Conservation (phyloP, 108 stramenopile genomes). For the Aureococcus anophagefferens region DNA sequence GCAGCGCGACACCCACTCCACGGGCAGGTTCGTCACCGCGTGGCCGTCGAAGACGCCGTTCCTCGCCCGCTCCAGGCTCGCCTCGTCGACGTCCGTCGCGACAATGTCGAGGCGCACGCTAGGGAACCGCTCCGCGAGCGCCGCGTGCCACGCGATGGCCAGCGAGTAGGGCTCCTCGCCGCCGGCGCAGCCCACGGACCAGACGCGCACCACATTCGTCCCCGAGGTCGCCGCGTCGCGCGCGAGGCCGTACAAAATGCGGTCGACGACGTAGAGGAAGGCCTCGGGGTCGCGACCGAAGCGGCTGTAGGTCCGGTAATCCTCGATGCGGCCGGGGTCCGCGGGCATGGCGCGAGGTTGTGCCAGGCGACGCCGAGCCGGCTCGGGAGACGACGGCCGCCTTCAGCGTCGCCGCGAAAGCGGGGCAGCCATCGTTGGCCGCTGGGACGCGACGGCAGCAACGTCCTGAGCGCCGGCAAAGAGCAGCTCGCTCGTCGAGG, state of each 20-base stretch:
- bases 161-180: conserved; percentile 1
- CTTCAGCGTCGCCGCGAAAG: no score
- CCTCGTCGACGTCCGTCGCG: neutral
- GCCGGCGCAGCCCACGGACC: neutral
- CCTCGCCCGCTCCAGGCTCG: neutral
- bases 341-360: no score
- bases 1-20: neutral
- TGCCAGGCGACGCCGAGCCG: no score
- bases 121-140: neutral
- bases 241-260: neutral
- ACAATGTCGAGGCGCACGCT: neutral
- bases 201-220: neutral
- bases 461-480: no score
- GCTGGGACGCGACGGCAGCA: no score
- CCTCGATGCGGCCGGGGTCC: no score
- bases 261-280: neutral
- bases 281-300: neutral
- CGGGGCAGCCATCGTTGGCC: no score
- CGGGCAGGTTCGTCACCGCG: neutral
- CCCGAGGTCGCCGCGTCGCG: neutral
- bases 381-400: no score
- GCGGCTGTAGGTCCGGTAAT: neutral
- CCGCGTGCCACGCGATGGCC: neutral
- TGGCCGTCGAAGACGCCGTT: neutral
- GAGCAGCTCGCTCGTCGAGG: no score